A percentile compares a stretch with the other conserved stretches of the same genome.
These are phyloP conservation scores for Wilcoxina mikolae DNA, from an alignment of 495 filamentous ascomycete genomes.

Conservation along the genomic window DNA sequence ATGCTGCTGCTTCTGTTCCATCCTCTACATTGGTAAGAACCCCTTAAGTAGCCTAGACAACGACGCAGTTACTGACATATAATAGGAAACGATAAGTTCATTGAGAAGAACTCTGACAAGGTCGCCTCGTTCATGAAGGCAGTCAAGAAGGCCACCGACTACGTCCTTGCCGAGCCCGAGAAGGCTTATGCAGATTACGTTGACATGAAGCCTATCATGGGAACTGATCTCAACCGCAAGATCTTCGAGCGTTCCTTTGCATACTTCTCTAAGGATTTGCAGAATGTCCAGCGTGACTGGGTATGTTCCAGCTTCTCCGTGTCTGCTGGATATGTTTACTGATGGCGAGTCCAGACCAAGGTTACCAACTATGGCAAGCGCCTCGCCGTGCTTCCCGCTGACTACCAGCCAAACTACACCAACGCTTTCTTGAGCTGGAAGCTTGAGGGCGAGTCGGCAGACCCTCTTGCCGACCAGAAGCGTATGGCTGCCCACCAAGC, in stretches of 20 bases:
- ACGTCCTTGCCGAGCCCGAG: constrained; percentile 45
- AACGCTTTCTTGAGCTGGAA: constrained; percentile 48
- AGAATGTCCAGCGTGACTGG: constrained; percentile 57
- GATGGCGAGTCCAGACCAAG: constrained; percentile 32
- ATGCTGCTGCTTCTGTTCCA: constrained; percentile 63
- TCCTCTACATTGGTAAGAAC: constrained; percentile 47
- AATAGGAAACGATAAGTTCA: constrained; percentile 48
- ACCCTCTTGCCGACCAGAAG: constrained; percentile 53
- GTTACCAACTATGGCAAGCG: constrained; percentile 55
- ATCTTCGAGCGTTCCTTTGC: constrained; percentile 58
- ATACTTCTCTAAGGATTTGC: constrained; percentile 54
- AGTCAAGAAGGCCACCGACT: constrained; percentile 51
- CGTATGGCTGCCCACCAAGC: constrained; percentile 47
- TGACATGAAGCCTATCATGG: constrained; percentile 55
- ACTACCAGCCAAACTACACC: constrained; percentile 52
- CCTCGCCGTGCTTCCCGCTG: constrained; percentile 41
- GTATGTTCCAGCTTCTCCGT: constrained; percentile 10
- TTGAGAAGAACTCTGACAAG: constrained; percentile 44
- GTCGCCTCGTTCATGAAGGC: constrained; percentile 46
- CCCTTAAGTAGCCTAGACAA: too few species aligned
- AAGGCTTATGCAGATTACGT: constrained; percentile 48
- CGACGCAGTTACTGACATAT: too few species aligned
- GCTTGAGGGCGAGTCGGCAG: constrained; percentile 43
- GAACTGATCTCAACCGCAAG: constrained; percentile 48
- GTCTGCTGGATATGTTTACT: neutral